Base-by-base conservation (phyloP, 257 asterid species). In the Apocynum venetum region DNA sequence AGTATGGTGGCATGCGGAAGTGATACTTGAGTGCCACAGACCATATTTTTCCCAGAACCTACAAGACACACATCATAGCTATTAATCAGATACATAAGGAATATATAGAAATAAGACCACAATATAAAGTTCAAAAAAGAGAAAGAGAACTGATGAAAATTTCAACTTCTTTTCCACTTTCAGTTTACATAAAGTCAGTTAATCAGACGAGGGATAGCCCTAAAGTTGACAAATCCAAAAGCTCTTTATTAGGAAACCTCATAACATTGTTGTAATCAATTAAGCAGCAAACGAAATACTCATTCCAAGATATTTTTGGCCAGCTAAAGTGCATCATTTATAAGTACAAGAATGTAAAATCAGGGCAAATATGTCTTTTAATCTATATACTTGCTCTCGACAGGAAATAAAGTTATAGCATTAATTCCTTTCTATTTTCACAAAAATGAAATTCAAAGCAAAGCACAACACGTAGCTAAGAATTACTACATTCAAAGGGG, bases 1-100 rank as follows among this genome's bases (percentile, higher is more conserved):
- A 95, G 83, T 95, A 93, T 43, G 99, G 97, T 75, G 99, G 99
- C 96, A 95, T 90, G 83, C 93, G 94, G 88, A 96, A 93, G 80
- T 95, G 99, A 81, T 93, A 91, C 89, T 93, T 95, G 78, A 93
- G 79, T 52, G 99, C 99, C 66, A 95, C 92, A 57, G 98, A 86
- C 97, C 94, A 88, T 86, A 95, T 93, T 87, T 90, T 93, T 73
- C 97, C 89, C 80, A 95, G 89, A 75, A 95, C 96, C 99, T 95
- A 78, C 84, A 86, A 20, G 70, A 85, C 43, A 80, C 41, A 71
- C 53, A 84, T 77, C 71, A 63, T 47, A 48, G 80, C 57, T 64
- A 85, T 80, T 56, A 80, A 74, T 25, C 75, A 77, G 48, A 44
- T 72, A 71, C 71, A 66, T 31, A 78, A 77, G 25, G 63, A 75